A percentile compares a stretch with the other conserved stretches of the same genome.
Evolutionary conservation across 2,329 filamentous ascomycete species (phyloP).

Genomic region (Aspergillus eucalypticola): DNA sequence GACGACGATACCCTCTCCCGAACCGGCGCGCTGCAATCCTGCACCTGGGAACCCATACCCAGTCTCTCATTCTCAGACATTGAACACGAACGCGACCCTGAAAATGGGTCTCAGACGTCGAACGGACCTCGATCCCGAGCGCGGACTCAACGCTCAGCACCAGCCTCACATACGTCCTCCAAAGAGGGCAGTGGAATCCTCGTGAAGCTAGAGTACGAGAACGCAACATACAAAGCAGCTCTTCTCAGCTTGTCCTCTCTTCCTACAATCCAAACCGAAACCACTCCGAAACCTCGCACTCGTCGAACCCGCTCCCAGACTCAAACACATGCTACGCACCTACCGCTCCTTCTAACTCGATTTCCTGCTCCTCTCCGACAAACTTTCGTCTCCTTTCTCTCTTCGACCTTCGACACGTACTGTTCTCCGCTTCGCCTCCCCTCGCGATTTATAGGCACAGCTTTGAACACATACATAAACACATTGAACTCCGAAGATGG

Average conservation of each 20-base stretch:
- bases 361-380: constrained; percentile 53
- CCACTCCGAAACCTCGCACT: neutral
- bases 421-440: constrained; percentile 47
- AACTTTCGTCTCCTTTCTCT: constrained; percentile 51
- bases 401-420: constrained; percentile 53
- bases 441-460: constrained; percentile 47
- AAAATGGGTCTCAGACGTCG: neutral
- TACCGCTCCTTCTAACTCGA: constrained; percentile 54
- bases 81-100: neutral
- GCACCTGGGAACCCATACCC: constrained; percentile 46
- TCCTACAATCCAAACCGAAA: neutral
- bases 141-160: neutral
- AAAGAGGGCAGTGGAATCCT: constrained; percentile 43
- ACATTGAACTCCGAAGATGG: neutral
- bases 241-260: constrained; percentile 42
- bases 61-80: constrained; percentile 31
- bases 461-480: constrained; percentile 43
- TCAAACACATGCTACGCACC: constrained; percentile 41
- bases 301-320: neutral
- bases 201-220: constrained; percentile 53
- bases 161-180: neutral
- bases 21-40: constrained; percentile 50
- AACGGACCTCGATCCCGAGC: neutral
- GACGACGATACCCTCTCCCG: constrained; percentile 45
- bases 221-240: constrained; percentile 52